Base-by-base conservation (phyloP, 192 early-diverging fungal genomes). In the Obelidium mucronatum region DNA sequence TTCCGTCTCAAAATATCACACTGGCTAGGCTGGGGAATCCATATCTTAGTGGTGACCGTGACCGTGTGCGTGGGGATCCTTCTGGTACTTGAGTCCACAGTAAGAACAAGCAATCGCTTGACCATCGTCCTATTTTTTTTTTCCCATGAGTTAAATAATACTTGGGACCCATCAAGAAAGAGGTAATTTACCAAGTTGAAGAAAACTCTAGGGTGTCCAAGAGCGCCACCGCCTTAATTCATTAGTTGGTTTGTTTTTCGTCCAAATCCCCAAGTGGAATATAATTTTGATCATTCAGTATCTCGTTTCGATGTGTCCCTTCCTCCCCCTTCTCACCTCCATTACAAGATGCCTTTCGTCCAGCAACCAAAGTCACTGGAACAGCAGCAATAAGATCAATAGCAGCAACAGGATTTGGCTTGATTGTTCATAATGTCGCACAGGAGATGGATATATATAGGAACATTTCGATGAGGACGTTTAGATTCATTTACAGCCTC, bases 191-290 rank as follows among this genome's bases (percentile, higher is more conserved):
- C 92, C 79, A 98, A 88, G 82, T 97, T 97, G 78, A 98, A 93
- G 84, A 92, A 98, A 30, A 98, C 93, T 77, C 92, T 93, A 28
- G 96, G 96, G 77, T 98, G 96, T 37, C 96, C 96, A 36, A 98
- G 85, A 44, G 94, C 80, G 71, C 95, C 96, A 56, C 91, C 95
- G 59, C 88, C 91, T 92, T 60, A 17, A 69, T 77, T 35, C 33
- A 15, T 55, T 52, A 78, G 26, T 66, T 15, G 22, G 44, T 48
- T 6, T 48, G 44, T 48, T 48, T 19, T n/a, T n/a, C n/a, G n/a
- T n/a, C n/a, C n/a, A n/a, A 48, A 0, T 48, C 8, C 19, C 44
- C 44, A 15, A 48, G 44, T 48, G 44, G 8, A 15, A 15, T 48
- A 0, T 19, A 48, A 19, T 48, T 48, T 6, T 48, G 44, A 48